Evolutionary conservation across 176 grass and related monocot species (phyloP), one percentile per base, ranked within the genome.

Genomic region (Rhynchospora pubera): DNA sequence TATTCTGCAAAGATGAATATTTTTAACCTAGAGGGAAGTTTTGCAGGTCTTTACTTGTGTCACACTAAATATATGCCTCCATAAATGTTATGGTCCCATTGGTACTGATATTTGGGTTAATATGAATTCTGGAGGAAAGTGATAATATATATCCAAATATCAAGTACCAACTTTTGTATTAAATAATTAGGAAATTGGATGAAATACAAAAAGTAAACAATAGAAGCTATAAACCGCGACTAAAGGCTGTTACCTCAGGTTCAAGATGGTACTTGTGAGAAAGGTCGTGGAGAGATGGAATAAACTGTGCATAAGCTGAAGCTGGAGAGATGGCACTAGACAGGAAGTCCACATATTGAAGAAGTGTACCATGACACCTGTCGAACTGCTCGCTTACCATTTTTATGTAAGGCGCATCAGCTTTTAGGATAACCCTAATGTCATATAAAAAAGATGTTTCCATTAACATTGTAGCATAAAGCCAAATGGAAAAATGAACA

Each of bases 321-420:
- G 75, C 59, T 62, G 95, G 93, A 90, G 89, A 87, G 71, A 96
- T 60, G 6, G 91, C 91, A 87, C 86, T 93, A 28, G 82, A 99
- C 77, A 99, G 93, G 87, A 99, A 99, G 66, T 99, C 97, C 75
- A 93, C 97, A 87, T 93, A 99, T 53, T 96, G 97, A 84, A 99
- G 91, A 65, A 99, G 86, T 90, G 89, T 99, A 34, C 89, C 97
- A 77, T 99, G 97, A 78, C 92, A 95, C 84, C 93, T 95, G 85
- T 99, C 97, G 85, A 95, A 99, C 82, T 96, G 93, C 82, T 99
- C 97, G 47, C 97, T 99, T 57, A 99, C 87, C 97, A 99, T 96
- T 90, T 99, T 99, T 89, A 99, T 99, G 83, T 99, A 91, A 83
- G 89, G 87, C 18, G 97, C 97, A 91, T 93, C 87, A 7, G 92